Percentiles rank a stretch among this genome's conserved stretches.
Conservation (phyloP, 805 yeast genomes). For the Kodamaea kaohsiungensis region DNA sequence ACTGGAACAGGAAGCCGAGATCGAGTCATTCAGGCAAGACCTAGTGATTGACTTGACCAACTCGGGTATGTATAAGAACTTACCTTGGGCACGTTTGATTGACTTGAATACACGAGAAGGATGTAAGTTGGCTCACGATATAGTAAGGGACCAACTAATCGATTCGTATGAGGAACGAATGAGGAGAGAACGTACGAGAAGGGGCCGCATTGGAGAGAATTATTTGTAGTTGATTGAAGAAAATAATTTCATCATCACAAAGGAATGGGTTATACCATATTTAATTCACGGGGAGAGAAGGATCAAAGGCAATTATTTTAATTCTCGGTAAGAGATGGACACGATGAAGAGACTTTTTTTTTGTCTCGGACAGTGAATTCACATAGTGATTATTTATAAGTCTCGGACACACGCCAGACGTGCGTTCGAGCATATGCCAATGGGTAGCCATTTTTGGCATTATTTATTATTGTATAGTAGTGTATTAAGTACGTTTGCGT, state of each 20-base stretch:
- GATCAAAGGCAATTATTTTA: background rate
- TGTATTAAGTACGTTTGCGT: background rate
- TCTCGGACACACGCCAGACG: background rate
- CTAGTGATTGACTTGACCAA: constrained; percentile 40
- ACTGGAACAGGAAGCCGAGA: constrained; percentile 6
- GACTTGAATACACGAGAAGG: constrained; percentile 29
- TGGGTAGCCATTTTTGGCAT: background rate
- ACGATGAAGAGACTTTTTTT: background rate
- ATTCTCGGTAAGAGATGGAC: background rate
- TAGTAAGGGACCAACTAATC: constrained; percentile 32
- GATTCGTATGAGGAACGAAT: constrained; percentile 30
- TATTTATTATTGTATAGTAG: constrained; percentile 1
- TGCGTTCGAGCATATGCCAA: background rate
- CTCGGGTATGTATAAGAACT: constrained; percentile 51
- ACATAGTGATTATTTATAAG: background rate
- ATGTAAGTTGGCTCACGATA: constrained; percentile 26
- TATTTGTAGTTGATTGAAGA: constrained; percentile 16
- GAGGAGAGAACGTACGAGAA: constrained; percentile 34
- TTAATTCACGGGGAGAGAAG: background rate
- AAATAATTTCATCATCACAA: no score
- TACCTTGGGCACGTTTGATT: constrained; percentile 46
- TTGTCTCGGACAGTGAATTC: background rate
- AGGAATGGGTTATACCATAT: no score
- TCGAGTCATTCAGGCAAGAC: constrained; percentile 17
- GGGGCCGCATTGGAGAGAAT: constrained; percentile 47